Conservation (phyloP, 2,329 filamentous ascomycete species). For the Thermoascus crustaceus region DNA sequence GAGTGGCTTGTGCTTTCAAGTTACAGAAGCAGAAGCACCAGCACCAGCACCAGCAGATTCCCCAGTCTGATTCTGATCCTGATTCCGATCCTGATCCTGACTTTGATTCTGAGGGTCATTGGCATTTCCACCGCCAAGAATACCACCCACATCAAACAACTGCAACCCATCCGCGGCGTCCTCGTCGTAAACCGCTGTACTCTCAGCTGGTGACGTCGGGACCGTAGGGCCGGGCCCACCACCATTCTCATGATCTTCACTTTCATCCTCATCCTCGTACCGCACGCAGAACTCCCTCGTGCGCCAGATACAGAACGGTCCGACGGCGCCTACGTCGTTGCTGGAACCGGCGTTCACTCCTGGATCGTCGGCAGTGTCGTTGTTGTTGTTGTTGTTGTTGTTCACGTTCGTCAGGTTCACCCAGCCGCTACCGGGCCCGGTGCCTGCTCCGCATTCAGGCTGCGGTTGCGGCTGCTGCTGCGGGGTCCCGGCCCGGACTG, state of each 20-base stretch:
- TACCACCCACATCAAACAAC: background rate
- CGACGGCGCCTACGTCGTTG: no score
- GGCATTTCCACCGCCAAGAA: background rate
- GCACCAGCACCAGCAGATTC: background rate
- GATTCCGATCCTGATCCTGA: background rate
- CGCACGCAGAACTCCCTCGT: conserved; percentile 8
- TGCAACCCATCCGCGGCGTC: background rate
- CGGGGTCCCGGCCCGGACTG: no score
- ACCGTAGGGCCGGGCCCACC: background rate
- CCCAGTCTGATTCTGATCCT: conserved; percentile 1
- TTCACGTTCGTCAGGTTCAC: no score
- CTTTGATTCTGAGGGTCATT: background rate
- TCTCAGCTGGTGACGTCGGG: no score
- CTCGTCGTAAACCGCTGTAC: background rate
- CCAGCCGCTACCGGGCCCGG: no score
- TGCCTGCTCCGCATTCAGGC: no score
- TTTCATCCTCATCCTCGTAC: conserved; percentile 5
- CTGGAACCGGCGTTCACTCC: no score
- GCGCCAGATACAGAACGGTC: conserved; percentile 6
- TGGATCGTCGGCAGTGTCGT: no score
- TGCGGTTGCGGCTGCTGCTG: no score
- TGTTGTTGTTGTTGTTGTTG: no score
- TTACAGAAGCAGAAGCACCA: no score
- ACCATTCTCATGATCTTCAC: background rate
- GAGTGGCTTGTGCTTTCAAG: no score